Evolutionary conservation across 2,329 filamentous ascomycete species (phyloP).

Genomic region (Paracoccidioides brasiliensis): DNA sequence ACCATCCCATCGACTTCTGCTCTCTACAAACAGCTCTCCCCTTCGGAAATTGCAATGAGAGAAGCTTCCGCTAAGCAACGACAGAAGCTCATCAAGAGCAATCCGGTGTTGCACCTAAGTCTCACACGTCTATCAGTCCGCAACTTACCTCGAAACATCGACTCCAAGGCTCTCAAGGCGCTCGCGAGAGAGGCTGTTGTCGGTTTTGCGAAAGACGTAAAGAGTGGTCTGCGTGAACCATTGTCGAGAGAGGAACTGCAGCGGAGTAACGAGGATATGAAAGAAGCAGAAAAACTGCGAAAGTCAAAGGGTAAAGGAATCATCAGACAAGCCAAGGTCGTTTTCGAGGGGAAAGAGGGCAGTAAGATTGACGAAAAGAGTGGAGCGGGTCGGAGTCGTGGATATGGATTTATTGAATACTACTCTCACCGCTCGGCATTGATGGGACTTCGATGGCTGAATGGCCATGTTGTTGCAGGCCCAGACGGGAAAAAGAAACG

Average conservation of each 20-base stretch:
- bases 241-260: conserved; percentile 81
- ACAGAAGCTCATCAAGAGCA: conserved; percentile 78
- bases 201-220: conserved; percentile 84
- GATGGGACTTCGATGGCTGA: conserved; percentile 89
- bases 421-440: conserved; percentile 83
- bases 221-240: conserved; percentile 57
- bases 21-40: conserved; percentile 61
- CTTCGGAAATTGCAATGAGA: conserved; percentile 72
- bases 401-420: conserved; percentile 97
- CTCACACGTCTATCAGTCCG: conserved; percentile 82
- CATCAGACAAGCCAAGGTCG: conserved; percentile 84
- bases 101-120: conserved; percentile 77
- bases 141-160: conserved; percentile 74
- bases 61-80: conserved; percentile 78
- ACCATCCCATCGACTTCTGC: conserved; percentile 65
- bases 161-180: conserved; percentile 78
- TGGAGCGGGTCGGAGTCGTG: conserved; percentile 71
- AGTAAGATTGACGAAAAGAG: conserved; percentile 66
- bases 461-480: conserved; percentile 51
- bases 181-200: conserved; percentile 87
- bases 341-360: conserved; percentile 79
- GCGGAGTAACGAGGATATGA: conserved; percentile 67
- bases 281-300: conserved; percentile 63
- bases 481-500: conserved; percentile 50
- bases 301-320: conserved; percentile 75